Percentiles rank a stretch among this genome's conserved stretches.
phyloP scores from a whole-genome alignment of 495 filamentous ascomycete species.

The Aspergillus ostianus region DNA sequence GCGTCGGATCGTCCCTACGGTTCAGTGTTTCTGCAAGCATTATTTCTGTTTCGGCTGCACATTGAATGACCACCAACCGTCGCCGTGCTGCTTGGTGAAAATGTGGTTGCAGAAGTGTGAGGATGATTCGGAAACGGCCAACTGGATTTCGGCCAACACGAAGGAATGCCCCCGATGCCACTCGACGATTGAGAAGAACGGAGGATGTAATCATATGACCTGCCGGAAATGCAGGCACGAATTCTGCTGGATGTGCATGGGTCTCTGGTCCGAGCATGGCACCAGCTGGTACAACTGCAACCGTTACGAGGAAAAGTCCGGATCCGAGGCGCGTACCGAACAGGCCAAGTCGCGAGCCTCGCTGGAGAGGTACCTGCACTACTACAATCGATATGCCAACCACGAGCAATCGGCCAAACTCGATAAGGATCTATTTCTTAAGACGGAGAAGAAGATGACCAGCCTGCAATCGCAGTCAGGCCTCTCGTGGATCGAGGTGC shows the following conservation, averaged over 20 bases:
- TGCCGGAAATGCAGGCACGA: constrained; percentile 98
- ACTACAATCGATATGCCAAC: constrained; percentile 98
- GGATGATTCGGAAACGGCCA: constrained; percentile 96
- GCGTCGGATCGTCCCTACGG: constrained; percentile 80
- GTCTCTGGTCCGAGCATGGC: constrained; percentile 95
- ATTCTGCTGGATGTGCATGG: constrained; percentile 99
- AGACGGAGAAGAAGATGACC: constrained; percentile 99
- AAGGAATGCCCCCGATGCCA: constrained; percentile 96
- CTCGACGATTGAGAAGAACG: constrained; percentile 98
- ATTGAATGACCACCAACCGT: constrained; percentile 87
- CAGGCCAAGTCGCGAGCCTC: constrained; percentile 88
- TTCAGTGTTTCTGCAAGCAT: constrained; percentile 78
- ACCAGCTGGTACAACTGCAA: constrained; percentile 99
- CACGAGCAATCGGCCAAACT: constrained; percentile 97
- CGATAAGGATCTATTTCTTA: constrained; percentile 91
- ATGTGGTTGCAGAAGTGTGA: constrained; percentile 98
- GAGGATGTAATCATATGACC: constrained; percentile 99
- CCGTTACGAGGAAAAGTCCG: constrained; percentile 92
- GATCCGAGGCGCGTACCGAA: constrained; percentile 80
- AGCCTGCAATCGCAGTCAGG: constrained; percentile 87
- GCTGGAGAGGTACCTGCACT: constrained; percentile 91
- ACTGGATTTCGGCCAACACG: constrained; percentile 99
- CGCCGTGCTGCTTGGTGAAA: constrained; percentile 88
- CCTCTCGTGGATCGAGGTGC: constrained; percentile 99
- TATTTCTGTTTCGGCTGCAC: constrained; percentile 96